Evolutionary conservation across 768 basidiomycete genomes (phyloP).

Genomic region (Leccinum subgranulosum): DNA sequence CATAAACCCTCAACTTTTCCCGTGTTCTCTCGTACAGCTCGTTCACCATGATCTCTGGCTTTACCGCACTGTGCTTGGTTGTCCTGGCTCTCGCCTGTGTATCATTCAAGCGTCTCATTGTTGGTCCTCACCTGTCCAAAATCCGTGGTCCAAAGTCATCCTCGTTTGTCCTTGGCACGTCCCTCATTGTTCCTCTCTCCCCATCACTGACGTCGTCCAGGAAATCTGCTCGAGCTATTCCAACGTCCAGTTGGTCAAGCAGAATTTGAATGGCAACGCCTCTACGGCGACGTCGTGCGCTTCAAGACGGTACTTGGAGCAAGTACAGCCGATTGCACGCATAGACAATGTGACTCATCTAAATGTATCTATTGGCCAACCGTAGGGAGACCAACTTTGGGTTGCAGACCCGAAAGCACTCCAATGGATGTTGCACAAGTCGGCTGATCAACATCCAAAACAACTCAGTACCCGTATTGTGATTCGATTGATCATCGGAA

Average conservation of each 20-base stretch:
- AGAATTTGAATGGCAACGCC: conserved; percentile 30
- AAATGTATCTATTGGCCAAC: too few relatives aligned
- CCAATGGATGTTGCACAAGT: conserved; percentile 38
- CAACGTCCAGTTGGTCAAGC: conserved; percentile 24
- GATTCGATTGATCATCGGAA: background rate
- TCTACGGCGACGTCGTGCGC: conserved; percentile 29
- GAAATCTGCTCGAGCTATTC: conserved; percentile 29
- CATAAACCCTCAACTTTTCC: too few relatives aligned
- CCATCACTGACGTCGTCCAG: conserved; percentile 19
- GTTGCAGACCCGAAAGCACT: conserved; percentile 48
- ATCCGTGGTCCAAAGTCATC: conserved; percentile 22
- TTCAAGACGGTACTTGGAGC: conserved; percentile 29
- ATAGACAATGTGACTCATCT: background rate
- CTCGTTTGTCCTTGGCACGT: conserved; percentile 21
- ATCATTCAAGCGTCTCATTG: background rate
- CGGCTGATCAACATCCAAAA: conserved; percentile 43
- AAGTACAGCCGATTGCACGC: background rate
- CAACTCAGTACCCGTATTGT: conserved; percentile 23
- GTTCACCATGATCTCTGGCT: conserved; percentile 11
- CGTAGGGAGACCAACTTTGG: conserved; percentile 44
- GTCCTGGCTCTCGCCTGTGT: conserved; percentile 8
- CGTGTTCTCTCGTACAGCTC: background rate
- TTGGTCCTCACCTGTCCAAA: conserved; percentile 4
- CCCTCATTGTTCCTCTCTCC: background rate
- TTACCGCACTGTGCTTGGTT: background rate